Base-by-base conservation (phyloP, 306 rosid species). In the Dryas drummondii region DNA sequence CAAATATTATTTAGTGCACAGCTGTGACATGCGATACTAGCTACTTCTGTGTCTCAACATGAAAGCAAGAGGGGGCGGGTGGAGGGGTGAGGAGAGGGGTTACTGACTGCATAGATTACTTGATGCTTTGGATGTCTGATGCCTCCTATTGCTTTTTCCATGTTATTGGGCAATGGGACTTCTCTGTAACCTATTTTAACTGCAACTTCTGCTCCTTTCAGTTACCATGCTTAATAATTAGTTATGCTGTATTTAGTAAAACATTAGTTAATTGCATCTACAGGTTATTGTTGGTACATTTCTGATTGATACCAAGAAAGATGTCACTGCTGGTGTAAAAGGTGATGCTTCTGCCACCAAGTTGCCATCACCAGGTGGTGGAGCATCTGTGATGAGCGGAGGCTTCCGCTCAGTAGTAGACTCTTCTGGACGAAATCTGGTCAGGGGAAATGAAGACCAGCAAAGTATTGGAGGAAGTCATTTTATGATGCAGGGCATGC, bases 211-310 rank as follows among this genome's bases (percentile, higher is more conserved):
- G 12, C 61, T 57, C 16, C 9, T 52, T 73, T 47, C 10, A 27
- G 42, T 44, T 14, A 27, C 58, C 54, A 66, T 45, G 63, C 52
- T 8, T 60, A 27, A 11, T 32, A 57, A 62, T 67, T 75, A 3
- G 49, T 48, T 17, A 51, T 70, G 32, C 48, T 13, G 41, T 74
- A 46, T 40, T 17, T 5, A 1, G 13, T 32, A 3, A 41, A 63
- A 1, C 49, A 63, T 50, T 41, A 52, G 41, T 59, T 77, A 15
- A 32, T 72, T 87, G 22, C 57, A 17, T 59, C 52, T 68, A 57
- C 91, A 91, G 97, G 97, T 94, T 57, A 94, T 94, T 68, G 93
- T 90, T 52, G 97, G 99, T 69, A 88, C 96, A 40, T 94, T 92
- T 82, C 71, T 81, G 77, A 45, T 90, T 7, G 97, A 92, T 82